Percentiles rank a stretch among this genome's conserved stretches.
These are phyloP conservation scores for Agrocybe chaxingu DNA, from an alignment of 768 basidiomycete species.

Conservation along the genomic window DNA sequence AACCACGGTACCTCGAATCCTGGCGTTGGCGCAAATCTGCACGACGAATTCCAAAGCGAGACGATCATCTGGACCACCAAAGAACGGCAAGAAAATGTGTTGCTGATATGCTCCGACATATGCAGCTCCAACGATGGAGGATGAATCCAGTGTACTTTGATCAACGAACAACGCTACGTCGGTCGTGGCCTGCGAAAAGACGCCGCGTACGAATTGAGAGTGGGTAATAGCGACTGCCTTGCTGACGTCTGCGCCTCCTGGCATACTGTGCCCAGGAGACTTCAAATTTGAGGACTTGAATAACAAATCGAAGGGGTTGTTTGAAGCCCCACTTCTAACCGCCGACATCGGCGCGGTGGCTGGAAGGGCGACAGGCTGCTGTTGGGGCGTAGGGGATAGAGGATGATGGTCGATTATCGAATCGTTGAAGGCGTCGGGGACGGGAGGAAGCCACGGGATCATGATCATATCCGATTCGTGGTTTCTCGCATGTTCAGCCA, in stretches of 20 bases:
- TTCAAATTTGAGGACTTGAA: constrained; percentile 37
- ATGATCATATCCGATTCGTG: constrained; percentile 71
- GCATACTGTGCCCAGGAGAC: constrained; percentile 8
- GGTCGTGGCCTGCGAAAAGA: constrained; percentile 66
- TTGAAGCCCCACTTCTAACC: constrained; percentile 15
- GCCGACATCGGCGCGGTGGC: constrained; percentile 7
- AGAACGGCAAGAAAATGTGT: constrained; percentile 86
- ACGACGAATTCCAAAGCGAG: constrained; percentile 81
- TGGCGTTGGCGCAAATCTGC: constrained; percentile 72
- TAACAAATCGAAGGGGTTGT: constrained; percentile 72
- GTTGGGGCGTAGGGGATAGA: constrained; percentile 7
- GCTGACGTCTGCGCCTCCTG: constrained; percentile 11
- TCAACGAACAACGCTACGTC: constrained; percentile 89
- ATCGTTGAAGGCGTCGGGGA: constrained; percentile 17
- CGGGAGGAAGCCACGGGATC: constrained; percentile 72
- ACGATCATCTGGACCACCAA: constrained; percentile 92
- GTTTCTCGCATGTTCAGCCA: constrained; percentile 62
- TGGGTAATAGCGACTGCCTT: constrained; percentile 53
- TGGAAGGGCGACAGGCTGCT: constrained; percentile 10
- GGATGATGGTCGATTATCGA: constrained; percentile 7
- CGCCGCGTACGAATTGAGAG: constrained; percentile 78
- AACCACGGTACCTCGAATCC: constrained; percentile 72
- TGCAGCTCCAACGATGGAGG: constrained; percentile 10
- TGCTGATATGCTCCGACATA: constrained; percentile 28
- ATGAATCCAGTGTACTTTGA: constrained; percentile 36